These are phyloP conservation scores for Chytridiales sp. DNA, from an alignment of 371 early-diverging fungal species.

Conservation along the genomic window DNA sequence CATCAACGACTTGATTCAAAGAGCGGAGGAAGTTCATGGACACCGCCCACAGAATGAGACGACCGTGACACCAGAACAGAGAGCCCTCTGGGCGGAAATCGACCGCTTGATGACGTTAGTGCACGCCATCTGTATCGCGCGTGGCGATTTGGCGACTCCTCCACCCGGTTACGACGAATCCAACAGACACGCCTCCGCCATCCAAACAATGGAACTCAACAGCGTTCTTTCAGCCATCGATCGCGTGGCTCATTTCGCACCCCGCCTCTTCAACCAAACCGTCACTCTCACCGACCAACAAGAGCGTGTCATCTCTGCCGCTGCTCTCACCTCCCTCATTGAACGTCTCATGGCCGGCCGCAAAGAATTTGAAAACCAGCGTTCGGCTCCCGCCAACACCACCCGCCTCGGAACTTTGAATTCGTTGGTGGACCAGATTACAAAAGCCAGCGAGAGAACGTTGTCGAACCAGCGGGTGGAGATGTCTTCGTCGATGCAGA, in stretches of 20 bases:
- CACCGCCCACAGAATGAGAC: too few relatives aligned
- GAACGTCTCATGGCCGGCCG: constrained; percentile 30
- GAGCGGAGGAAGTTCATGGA: too few relatives aligned
- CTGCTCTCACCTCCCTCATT: constrained; percentile 28
- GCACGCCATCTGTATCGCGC: constrained; percentile 18
- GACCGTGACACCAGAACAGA: too few relatives aligned
- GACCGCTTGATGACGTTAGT: constrained; percentile 36
- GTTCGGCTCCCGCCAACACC: constrained; percentile 9
- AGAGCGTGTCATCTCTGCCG: constrained; percentile 34
- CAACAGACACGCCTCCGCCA: background rate
- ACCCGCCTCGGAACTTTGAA: constrained; percentile 20
- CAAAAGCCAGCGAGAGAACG: constrained; percentile 28
- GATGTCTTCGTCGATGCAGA: constrained; percentile 11
- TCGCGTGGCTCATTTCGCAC: constrained; percentile 27
- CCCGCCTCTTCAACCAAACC: constrained; percentile 32
- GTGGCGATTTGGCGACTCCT: constrained; percentile 1
- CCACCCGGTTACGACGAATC: constrained; percentile 31
- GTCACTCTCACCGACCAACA: constrained; percentile 29
- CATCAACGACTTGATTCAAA: too few relatives aligned
- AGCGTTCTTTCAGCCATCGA: constrained; percentile 32
- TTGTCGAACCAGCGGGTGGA: constrained; percentile 32
- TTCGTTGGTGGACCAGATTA: constrained; percentile 34
- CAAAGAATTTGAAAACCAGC: constrained; percentile 28
- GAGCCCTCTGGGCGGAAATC: constrained; percentile 30
- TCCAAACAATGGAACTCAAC: constrained; percentile 22